These are phyloP conservation scores for Rhizoclosmatium globosum DNA, from an alignment of 192 early-diverging fungal species.

Conservation along the genomic window DNA sequence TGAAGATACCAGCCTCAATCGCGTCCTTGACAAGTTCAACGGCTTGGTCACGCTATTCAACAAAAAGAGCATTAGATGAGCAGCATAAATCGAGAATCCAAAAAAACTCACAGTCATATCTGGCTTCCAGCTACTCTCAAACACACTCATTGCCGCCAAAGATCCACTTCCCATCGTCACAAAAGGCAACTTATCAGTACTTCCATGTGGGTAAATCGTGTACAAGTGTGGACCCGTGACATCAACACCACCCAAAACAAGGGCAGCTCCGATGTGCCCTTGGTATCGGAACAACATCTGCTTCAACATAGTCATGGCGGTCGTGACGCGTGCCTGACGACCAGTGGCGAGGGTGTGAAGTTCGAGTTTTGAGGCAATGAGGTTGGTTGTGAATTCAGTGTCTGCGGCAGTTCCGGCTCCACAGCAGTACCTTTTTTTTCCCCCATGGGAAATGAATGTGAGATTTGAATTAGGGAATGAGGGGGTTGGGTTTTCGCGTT, in stretches of 20 bases:
- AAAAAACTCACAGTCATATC: slow-evolving; percentile 68
- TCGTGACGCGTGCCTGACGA: slow-evolving; percentile 84
- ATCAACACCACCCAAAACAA: slow-evolving; percentile 95
- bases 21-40: slow-evolving; percentile 91
- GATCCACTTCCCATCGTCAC: slow-evolving; percentile 96
- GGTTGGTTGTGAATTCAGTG: slow-evolving; percentile 92
- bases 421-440: slow-evolving; percentile 78
- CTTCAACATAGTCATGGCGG: slow-evolving; percentile 97
- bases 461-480: neutral
- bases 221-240: slow-evolving; percentile 89
- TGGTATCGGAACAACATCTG: slow-evolving; percentile 98
- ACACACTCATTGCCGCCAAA: slow-evolving; percentile 94
- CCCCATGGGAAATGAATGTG: slow-evolving; percentile 3
- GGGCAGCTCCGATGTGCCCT: slow-evolving; percentile 92
- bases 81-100: neutral
- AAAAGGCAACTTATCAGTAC: slow-evolving; percentile 95
- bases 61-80: neutral
- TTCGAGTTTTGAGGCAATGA: slow-evolving; percentile 94
- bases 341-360: slow-evolving; percentile 92
- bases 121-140: slow-evolving; percentile 85
- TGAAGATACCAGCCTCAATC: slow-evolving; percentile 98
- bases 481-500: slow-evolving; percentile 22
- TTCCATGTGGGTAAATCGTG: slow-evolving; percentile 93
- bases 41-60: slow-evolving; percentile 81
- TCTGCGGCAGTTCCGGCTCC: slow-evolving; percentile 99